phyloP scores from a whole-genome alignment of 495 filamentous ascomycete genomes.

The Jackrogersella minutella region DNA sequence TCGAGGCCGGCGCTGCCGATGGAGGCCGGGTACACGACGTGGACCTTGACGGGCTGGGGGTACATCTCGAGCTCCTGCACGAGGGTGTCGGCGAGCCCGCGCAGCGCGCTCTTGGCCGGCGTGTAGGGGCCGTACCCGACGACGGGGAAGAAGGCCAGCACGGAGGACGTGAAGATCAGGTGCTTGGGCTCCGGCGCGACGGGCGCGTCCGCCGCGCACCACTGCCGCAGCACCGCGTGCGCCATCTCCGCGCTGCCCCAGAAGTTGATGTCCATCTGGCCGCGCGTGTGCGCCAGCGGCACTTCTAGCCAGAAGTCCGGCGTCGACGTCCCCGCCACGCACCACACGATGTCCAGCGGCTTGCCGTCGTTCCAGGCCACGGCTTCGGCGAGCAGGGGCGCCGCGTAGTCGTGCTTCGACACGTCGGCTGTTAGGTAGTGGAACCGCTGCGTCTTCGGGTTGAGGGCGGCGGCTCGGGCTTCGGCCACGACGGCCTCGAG shows the following conservation, averaged over 20 bases:
- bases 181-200: slow-evolving; percentile 66
- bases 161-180: slow-evolving; percentile 86
- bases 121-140: slow-evolving; percentile 88
- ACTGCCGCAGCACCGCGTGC: slow-evolving; percentile 68
- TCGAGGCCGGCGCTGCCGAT: slow-evolving; percentile 80
- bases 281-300: slow-evolving; percentile 65
- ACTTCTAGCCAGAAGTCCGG: slow-evolving; percentile 84
- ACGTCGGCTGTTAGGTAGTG: slow-evolving; percentile 87
- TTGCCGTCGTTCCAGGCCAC: slow-evolving; percentile 81
- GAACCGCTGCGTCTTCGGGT: slow-evolving; percentile 75
- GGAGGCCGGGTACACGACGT: slow-evolving; percentile 84
- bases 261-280: slow-evolving; percentile 93
- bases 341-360: slow-evolving; percentile 89
- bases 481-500: slow-evolving; percentile 75
- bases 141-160: slow-evolving; percentile 76
- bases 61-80: slow-evolving; percentile 87
- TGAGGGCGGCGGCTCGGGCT: slow-evolving; percentile 63
- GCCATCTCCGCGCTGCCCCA: slow-evolving; percentile 89
- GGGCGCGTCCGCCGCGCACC: slow-evolving; percentile 62
- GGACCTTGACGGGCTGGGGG: slow-evolving; percentile 74
- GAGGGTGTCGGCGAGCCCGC: slow-evolving; percentile 81
- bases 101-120: slow-evolving; percentile 85
- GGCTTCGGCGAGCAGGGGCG: slow-evolving; percentile 72
- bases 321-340: slow-evolving; percentile 78
- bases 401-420: slow-evolving; percentile 69